Conservation (phyloP, 2,329 filamentous ascomycete species). For the Neonectria magnoliae region DNA sequence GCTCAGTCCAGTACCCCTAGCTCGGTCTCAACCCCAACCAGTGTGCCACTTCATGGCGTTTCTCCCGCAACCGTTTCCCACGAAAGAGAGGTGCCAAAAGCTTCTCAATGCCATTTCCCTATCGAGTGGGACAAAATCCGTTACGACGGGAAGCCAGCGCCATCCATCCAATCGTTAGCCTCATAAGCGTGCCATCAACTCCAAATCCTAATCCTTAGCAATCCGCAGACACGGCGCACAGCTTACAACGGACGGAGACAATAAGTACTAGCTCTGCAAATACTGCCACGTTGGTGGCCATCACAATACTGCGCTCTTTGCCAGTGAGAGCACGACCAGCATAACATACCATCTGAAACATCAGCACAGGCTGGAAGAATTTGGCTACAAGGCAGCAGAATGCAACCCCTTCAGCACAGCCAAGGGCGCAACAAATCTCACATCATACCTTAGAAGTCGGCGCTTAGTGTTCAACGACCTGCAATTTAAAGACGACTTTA, state of each 20-base stretch:
- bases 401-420: not conserved
- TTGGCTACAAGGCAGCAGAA: not conserved
- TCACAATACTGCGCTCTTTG: not conserved
- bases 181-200: not conserved
- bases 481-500: not conserved
- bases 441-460: not conserved
- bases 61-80: not conserved
- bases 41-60: not conserved
- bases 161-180: not conserved
- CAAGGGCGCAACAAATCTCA: not conserved
- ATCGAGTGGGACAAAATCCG: not conserved
- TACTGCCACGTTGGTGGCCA: not conserved
- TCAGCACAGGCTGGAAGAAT: not conserved
- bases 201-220: not conserved
- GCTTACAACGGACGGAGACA: not conserved
- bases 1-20: not conserved
- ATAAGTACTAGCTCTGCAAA: not conserved
- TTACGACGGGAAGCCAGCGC: not conserved
- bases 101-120: not conserved
- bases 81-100: not conserved
- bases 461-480: not conserved
- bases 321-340: not conserved
- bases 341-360: not conserved
- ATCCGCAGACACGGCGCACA: not conserved
- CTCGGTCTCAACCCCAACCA: not conserved